Conservation (phyloP, 1,139 yeast genomes). For the Blastobotrys aristatus region DNA sequence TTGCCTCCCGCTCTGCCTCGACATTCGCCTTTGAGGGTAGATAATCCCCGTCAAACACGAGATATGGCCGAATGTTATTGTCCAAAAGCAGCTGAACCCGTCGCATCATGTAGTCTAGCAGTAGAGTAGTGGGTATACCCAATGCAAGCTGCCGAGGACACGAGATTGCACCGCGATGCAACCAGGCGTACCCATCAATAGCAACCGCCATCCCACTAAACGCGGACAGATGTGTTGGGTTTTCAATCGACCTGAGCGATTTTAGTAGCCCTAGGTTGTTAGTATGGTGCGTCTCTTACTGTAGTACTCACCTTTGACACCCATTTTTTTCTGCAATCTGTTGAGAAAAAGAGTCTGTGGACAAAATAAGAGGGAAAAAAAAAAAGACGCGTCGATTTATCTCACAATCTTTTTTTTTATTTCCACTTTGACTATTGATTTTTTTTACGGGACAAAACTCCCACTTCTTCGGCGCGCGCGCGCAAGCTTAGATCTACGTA, state of each 20-base stretch:
- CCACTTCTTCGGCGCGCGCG: neutral
- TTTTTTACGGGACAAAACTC: neutral
- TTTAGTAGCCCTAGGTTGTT: constrained; percentile 62
- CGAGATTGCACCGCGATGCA: constrained; percentile 76
- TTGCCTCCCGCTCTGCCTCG: constrained; percentile 51
- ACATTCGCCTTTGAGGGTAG: constrained; percentile 76
- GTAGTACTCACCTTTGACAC: constrained; percentile 33
- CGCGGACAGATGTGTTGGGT: constrained; percentile 49
- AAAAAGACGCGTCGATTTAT: neutral
- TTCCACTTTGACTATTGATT: too few relatives aligned
- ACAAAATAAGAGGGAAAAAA: neutral
- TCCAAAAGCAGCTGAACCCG: constrained; percentile 59
- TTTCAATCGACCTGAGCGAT: constrained; percentile 66
- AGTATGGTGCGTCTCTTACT: constrained; percentile 45
- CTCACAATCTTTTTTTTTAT: too few relatives aligned
- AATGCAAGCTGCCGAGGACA: constrained; percentile 82
- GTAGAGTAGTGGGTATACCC: constrained; percentile 55
- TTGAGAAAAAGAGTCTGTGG: neutral
- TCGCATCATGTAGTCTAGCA: constrained; percentile 50
- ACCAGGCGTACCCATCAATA: constrained; percentile 95
- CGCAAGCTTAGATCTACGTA: too few relatives aligned
- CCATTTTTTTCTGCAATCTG: constrained; percentile 1
- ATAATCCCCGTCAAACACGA: constrained; percentile 92
- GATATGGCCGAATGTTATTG: constrained; percentile 72
- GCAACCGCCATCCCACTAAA: constrained; percentile 78